Evolutionary conservation across 164 flowering plant species (phyloP).

Genomic region (Berberis thunbergii): DNA sequence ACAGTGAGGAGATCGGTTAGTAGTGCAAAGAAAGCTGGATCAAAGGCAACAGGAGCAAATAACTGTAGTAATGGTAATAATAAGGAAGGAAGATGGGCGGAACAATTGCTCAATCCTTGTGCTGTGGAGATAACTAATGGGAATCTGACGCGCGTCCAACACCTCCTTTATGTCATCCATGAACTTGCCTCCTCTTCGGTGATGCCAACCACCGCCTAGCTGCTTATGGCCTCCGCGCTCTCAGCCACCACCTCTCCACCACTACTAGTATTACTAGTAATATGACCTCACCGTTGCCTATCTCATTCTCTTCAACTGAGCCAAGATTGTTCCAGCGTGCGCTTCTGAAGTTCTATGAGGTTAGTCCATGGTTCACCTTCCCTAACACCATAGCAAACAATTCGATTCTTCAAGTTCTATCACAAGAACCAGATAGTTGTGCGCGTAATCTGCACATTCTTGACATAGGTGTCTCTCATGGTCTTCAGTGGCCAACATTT

Average conservation of each 20-base stretch:
- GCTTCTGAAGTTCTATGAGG: slow-evolving; percentile 51
- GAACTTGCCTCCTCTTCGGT: slow-evolving; percentile 59
- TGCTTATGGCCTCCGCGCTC: slow-evolving; percentile 47
- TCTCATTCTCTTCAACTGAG: slow-evolving; percentile 41
- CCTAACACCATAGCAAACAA: slow-evolving; percentile 54
- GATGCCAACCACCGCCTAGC: slow-evolving; percentile 75
- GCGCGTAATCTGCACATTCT: slow-evolving; percentile 41
- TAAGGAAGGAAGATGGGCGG: slow-evolving; percentile 81
- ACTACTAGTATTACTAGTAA: slow-evolving; percentile 9
- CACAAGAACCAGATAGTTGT: slow-evolving; percentile 10
- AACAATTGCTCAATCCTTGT: slow-evolving; percentile 73
- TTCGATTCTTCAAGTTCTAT: slow-evolving; percentile 52
- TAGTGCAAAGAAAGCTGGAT: slow-evolving; percentile 18
- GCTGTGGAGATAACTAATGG: slow-evolving; percentile 47
- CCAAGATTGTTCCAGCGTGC: slow-evolving; percentile 46
- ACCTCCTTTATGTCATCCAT: slow-evolving; percentile 53
- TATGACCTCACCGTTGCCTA: slow-evolving; percentile 13
- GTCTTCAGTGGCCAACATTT: slow-evolving; percentile 80
- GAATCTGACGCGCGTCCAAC: slow-evolving; percentile 50
- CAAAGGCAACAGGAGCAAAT: slow-evolving; percentile 16
- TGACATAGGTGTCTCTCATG: slow-evolving; percentile 72
- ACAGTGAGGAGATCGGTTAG: slow-evolving; percentile 21
- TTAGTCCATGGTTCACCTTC: slow-evolving; percentile 74
- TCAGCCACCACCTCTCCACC: slow-evolving; percentile 36
- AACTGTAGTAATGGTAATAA: slow-evolving; percentile 25